A percentile compares a stretch with the other conserved stretches of the same genome.
Evolutionary conservation across 2,329 filamentous ascomycete species (phyloP).

Genomic region (Hypoxylon sp.): DNA sequence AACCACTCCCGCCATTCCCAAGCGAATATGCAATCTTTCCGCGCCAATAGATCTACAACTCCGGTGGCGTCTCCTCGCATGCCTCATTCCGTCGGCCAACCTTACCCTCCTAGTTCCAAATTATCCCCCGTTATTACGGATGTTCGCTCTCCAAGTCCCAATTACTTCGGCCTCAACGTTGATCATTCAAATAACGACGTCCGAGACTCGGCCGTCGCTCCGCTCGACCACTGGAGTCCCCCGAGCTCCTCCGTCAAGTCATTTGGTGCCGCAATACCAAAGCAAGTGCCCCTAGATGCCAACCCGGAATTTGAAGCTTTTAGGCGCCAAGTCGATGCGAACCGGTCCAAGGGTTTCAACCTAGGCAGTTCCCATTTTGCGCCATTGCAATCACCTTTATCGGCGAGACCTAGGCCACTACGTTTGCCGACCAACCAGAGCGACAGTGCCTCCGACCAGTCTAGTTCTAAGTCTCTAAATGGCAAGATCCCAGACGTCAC

Average conservation of each 20-base stretch:
- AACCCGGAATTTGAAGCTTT: slow-evolving; percentile 90
- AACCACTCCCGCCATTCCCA: slow-evolving; percentile 56
- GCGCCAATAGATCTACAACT: slow-evolving; percentile 62
- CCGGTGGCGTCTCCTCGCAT: slow-evolving; percentile 67
- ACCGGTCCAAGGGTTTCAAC: slow-evolving; percentile 65
- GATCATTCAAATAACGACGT: slow-evolving; percentile 71
- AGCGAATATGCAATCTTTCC: slow-evolving; percentile 58
- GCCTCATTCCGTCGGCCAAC: slow-evolving; percentile 69
- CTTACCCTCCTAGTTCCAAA: slow-evolving; percentile 63
- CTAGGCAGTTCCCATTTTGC: slow-evolving; percentile 65
- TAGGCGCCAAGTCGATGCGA: slow-evolving; percentile 78
- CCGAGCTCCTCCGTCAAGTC: slow-evolving; percentile 79
- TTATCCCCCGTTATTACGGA: slow-evolving; percentile 62
- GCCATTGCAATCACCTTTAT: slow-evolving; percentile 51
- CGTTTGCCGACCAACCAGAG: slow-evolving; percentile 66
- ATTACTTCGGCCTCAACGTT: slow-evolving; percentile 86
- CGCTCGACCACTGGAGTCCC: slow-evolving; percentile 81
- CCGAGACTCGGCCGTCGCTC: slow-evolving; percentile 74
- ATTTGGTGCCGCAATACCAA: slow-evolving; percentile 77
- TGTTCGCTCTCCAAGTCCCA: slow-evolving; percentile 75
- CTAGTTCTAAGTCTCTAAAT: slow-evolving; percentile 45
- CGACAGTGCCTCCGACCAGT: slow-evolving; percentile 58
- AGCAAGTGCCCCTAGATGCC: slow-evolving; percentile 78
- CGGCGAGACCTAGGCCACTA: slow-evolving; percentile 60
- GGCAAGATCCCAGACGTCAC: slow-evolving; percentile 43